Conservation (phyloP, 495 filamentous ascomycete genomes). For the Talaromyces ruber region DNA sequence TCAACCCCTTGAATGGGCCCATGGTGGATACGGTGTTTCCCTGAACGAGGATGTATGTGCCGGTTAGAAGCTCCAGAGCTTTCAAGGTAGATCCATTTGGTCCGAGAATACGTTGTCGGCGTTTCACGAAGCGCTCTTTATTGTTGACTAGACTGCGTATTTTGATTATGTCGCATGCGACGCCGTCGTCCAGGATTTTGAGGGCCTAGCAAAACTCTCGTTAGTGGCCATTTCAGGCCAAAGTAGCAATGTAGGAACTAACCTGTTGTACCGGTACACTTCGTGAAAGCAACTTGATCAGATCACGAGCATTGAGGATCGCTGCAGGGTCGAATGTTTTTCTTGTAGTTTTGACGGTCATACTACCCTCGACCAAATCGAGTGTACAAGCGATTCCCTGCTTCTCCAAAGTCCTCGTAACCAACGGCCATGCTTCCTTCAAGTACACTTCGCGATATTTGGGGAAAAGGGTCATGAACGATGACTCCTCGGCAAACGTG, state of each 20-base stretch:
- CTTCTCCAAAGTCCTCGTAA: slow-evolving; percentile 75
- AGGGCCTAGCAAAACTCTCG: slow-evolving; percentile 45
- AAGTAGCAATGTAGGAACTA: neutral
- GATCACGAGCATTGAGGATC: slow-evolving; percentile 88
- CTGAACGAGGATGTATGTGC: slow-evolving; percentile 91
- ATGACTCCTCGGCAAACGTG: slow-evolving; percentile 85
- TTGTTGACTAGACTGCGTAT: slow-evolving; percentile 83
- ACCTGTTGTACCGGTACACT: slow-evolving; percentile 84
- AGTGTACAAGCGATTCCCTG: slow-evolving; percentile 77
- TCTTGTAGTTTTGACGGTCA: slow-evolving; percentile 90
- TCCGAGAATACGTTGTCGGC: slow-evolving; percentile 84
- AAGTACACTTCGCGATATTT: slow-evolving; percentile 97
- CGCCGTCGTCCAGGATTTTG: slow-evolving; percentile 86
- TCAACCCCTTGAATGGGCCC: slow-evolving; percentile 86
- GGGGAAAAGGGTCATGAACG: slow-evolving; percentile 86
- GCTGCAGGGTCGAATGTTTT: slow-evolving; percentile 93
- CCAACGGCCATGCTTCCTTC: slow-evolving; percentile 79
- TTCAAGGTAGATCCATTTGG: slow-evolving; percentile 81
- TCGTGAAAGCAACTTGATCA: slow-evolving; percentile 86
- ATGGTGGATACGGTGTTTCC: slow-evolving; percentile 92
- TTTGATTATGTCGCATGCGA: slow-evolving; percentile 91
- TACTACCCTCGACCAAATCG: slow-evolving; percentile 90
- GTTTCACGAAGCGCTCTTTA: slow-evolving; percentile 96
- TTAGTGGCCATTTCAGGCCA: neutral
- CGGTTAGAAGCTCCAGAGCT: slow-evolving; percentile 88